Conservation (phyloP, 2,329 filamentous ascomycete species). For the Calonectria multiphialidica region DNA sequence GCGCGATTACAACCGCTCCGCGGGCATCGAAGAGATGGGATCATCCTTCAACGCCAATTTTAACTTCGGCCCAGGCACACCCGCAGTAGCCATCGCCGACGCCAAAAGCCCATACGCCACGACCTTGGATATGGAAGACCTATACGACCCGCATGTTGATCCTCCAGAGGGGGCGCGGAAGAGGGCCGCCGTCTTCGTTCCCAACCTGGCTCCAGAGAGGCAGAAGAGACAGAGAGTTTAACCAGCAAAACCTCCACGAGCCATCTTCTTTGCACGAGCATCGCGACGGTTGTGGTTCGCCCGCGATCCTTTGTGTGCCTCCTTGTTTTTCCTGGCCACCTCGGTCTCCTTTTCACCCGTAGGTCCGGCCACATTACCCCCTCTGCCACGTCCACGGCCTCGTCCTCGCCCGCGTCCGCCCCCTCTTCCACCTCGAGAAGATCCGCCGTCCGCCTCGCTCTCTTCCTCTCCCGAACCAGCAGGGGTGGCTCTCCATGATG, state of each 20-base stretch:
- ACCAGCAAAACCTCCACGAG: slow-evolving; percentile 58
- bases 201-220: slow-evolving; percentile 15
- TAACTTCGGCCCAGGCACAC: slow-evolving; percentile 41
- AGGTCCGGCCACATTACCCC: slow-evolving; percentile 73
- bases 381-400: slow-evolving; percentile 63
- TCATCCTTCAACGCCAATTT: slow-evolving; percentile 48
- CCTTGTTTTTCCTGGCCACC: slow-evolving; percentile 79
- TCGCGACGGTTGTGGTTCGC: slow-evolving; percentile 91
- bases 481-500: slow-evolving; percentile 71
- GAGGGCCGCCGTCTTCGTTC: slow-evolving; percentile 19
- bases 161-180: slow-evolving; percentile 33
- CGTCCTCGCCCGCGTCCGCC: slow-evolving; percentile 61
- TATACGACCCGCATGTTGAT: slow-evolving; percentile 32
- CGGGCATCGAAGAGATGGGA: slow-evolving; percentile 50
- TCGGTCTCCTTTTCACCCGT: slow-evolving; percentile 79
- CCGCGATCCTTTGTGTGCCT: slow-evolving; percentile 82
- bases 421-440: slow-evolving; percentile 60
- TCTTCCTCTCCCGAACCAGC: slow-evolving; percentile 69
- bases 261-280: slow-evolving; percentile 74
- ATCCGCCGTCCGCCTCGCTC: slow-evolving; percentile 60
- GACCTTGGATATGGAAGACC: slow-evolving; percentile 50
- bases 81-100: slow-evolving; percentile 45
- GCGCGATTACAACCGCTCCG: slow-evolving; percentile 49
- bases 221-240: slow-evolving; percentile 41
- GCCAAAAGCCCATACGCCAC: slow-evolving; percentile 55